phyloP scores from a whole-genome alignment of 2,329 filamentous ascomycete genomes.

The Aspergillus glaucus region DNA sequence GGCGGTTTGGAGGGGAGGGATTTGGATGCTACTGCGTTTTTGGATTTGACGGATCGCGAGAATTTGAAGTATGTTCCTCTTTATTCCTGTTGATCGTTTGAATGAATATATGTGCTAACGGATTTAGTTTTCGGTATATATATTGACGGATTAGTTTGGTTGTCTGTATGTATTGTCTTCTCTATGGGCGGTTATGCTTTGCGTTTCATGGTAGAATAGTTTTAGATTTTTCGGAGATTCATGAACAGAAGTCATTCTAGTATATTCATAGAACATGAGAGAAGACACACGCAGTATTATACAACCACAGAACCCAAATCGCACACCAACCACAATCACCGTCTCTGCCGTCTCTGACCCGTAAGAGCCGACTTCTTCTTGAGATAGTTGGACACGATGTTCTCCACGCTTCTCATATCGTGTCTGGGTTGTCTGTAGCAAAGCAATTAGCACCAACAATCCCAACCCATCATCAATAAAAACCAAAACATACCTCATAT shows the following conservation, averaged over 20 bases:
- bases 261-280: no score
- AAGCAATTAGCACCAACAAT: not conserved
- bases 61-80: conserved; percentile 39
- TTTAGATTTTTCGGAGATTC: no score
- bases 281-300: no score
- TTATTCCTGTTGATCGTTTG: not conserved
- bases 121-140: conserved; percentile 15
- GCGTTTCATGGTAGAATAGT: no score
- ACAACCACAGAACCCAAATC: conserved; percentile 1
- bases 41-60: conserved; percentile 50
- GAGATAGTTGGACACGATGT: conserved; percentile 64
- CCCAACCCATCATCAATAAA: not conserved
- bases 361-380: conserved; percentile 46
- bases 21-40: conserved; percentile 46
- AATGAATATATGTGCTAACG: not conserved
- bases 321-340: not conserved
- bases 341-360: conserved; percentile 8
- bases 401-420: conserved; percentile 79
- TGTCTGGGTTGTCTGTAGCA: conserved; percentile 62
- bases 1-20: conserved; percentile 43
- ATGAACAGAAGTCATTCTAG: not conserved
- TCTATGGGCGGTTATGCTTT: no score
- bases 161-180: not conserved
- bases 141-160: conserved; percentile 4
- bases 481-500: conserved; percentile 58